A percentile compares a stretch with the other conserved stretches of the same genome.
These are phyloP conservation scores for Suillus luteus DNA, from an alignment of 768 basidiomycete genomes.

Conservation along the genomic window DNA sequence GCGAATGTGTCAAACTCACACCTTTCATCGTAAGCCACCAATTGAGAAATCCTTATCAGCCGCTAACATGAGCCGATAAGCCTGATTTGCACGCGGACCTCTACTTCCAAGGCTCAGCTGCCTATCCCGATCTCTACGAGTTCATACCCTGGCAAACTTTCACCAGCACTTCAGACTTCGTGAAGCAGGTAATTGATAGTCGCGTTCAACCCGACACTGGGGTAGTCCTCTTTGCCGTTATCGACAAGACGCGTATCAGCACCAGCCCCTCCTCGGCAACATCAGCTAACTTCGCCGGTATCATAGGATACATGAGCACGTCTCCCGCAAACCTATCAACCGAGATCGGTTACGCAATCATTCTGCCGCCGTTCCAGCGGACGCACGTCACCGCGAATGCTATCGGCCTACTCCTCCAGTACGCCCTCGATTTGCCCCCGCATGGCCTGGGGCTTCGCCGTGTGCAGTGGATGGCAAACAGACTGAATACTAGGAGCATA, in stretches of 20 bases:
- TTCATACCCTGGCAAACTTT: constrained; percentile 58
- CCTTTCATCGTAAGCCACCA: constrained; percentile 41
- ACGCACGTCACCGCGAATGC: constrained; percentile 64
- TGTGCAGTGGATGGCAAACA: constrained; percentile 61
- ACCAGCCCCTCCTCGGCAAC: not conserved
- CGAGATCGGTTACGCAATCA: constrained; percentile 58
- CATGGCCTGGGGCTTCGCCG: constrained; percentile 58
- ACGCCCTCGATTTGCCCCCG: constrained; percentile 42
- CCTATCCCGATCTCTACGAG: constrained; percentile 43
- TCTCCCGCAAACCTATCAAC: constrained; percentile 42
- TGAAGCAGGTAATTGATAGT: constrained; percentile 35
- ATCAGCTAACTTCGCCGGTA: constrained; percentile 45
- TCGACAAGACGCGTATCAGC: constrained; percentile 46
- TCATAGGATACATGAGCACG: constrained; percentile 52
- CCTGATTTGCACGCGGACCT: constrained; percentile 45
- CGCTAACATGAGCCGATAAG: constrained; percentile 26
- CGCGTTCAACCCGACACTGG: constrained; percentile 38
- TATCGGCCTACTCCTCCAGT: constrained; percentile 50
- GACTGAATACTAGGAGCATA: constrained; percentile 49
- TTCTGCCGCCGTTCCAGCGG: constrained; percentile 59
- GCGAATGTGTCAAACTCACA: constrained; percentile 46
- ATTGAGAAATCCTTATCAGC: not conserved
- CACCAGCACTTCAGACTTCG: constrained; percentile 37
- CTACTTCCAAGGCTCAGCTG: constrained; percentile 37
- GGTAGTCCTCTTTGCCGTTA: constrained; percentile 49